Base-by-base conservation (phyloP, 2,329 filamentous ascomycete species). In the Arachnomyces sp. region DNA sequence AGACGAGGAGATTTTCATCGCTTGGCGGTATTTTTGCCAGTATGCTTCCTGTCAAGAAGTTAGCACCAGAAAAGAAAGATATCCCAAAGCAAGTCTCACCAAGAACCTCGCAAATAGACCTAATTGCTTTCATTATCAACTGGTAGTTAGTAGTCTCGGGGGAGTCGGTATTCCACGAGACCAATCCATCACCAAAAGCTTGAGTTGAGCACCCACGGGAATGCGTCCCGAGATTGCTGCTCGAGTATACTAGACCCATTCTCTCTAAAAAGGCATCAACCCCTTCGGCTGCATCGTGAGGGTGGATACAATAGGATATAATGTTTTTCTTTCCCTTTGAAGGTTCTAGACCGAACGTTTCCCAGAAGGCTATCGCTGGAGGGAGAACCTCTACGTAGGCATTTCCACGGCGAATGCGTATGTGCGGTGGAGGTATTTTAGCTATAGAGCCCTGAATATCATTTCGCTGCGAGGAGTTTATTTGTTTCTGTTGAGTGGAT, bases 291-390 rank as follows among this genome's bases (percentile, higher is more conserved):
- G 75, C 51, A 28, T 66, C 60, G 18, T 66, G 62, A 2, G 77
- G 76, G 47, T 73, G 72, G 7, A 82, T 61, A 48, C 74, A 76
- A 51, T 76, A 77, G 1, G 71, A 65, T 15, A 70, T 67, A n/a
- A 80, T 57, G 50, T 80, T 67, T 52, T 81, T 81, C 1, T 66
- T 44, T 2, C 74, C 72, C 51, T 67, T 70, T 30, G 68, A 66
- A 28, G 78, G 78, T 31, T 72, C 70, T 7, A 82, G 60, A 13
- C 73, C 74, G 31, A 81, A 68, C 2, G 73, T 68, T 46, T 80
- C 76, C 78, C 78, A 81, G 49, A 80, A 81, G 2, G 66, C 60
- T 36, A 79, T 53, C 3, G 75, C 72, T 7, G 76, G 65, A 3
- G 76, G 72, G 11, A 78, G 62, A 36, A 77, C 60, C 46, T 78